phyloP scores from a whole-genome alignment of 2,329 filamentous ascomycete genomes.

The Penicillium sp. region DNA sequence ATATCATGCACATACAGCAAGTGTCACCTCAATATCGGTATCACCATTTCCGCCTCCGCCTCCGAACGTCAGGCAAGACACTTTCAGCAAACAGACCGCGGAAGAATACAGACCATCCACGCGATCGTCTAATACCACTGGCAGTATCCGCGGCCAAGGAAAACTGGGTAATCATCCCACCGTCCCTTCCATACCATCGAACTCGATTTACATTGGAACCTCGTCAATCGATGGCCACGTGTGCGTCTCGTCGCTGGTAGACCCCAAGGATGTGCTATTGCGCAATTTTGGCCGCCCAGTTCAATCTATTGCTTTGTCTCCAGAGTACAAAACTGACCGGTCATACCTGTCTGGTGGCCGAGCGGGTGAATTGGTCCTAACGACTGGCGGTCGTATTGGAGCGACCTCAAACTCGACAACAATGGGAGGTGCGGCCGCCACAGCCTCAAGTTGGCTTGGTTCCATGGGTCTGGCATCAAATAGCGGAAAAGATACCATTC shows the following conservation, averaged over 20 bases:
- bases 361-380: conserved; percentile 83
- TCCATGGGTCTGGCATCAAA: conserved; percentile 77
- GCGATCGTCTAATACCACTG: conserved; percentile 29
- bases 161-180: conserved; percentile 20
- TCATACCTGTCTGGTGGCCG: conserved; percentile 88
- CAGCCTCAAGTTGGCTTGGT: conserved; percentile 87
- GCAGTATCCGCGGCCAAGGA: conserved; percentile 32
- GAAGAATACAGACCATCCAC: conserved; percentile 28
- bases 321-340: conserved; percentile 85
- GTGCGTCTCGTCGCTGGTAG: conserved; percentile 81
- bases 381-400: conserved; percentile 74
- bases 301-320: conserved; percentile 88
- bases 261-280: conserved; percentile 83
- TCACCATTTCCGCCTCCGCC: conserved; percentile 74
- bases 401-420: conserved; percentile 82
- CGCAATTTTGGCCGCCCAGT: conserved; percentile 93
- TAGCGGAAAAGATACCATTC: conserved; percentile 76
- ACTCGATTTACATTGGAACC: conserved; percentile 89
- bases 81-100: conserved; percentile 30
- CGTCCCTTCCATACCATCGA: conserved; percentile 74
- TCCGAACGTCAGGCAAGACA: conserved; percentile 42
- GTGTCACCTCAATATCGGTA: conserved; percentile 83
- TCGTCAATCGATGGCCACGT: conserved; percentile 96
- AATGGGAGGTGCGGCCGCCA: conserved; percentile 67
- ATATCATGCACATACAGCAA: conserved; percentile 91